Percentiles rank a stretch among this genome's conserved stretches.
Evolutionary conservation across 202 grass and related monocot species (phyloP).

Genomic region (Zoysia matrella): DNA sequence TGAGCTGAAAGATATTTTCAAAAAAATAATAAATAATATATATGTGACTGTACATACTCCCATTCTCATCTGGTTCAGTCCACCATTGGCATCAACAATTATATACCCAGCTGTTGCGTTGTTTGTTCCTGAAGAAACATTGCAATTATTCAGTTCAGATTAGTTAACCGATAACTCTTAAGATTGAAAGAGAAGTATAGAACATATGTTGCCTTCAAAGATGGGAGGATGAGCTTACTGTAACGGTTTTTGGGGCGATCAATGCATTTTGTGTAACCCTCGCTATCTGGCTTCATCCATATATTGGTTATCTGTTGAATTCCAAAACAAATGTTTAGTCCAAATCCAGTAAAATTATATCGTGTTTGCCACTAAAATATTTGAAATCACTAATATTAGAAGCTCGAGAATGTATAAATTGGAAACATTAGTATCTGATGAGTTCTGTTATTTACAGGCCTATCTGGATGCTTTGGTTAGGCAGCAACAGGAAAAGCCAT

Average conservation of each 20-base stretch:
- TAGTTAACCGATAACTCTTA: not conserved
- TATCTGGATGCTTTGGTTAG: slow-evolving; percentile 22
- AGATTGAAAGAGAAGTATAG: slow-evolving; percentile 9
- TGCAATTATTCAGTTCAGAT: not conserved
- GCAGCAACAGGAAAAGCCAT: not conserved
- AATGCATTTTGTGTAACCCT: slow-evolving; percentile 73
- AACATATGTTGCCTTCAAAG: slow-evolving; percentile 14
- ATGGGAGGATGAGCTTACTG: slow-evolving; percentile 47
- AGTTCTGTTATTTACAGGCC: slow-evolving; percentile 43
- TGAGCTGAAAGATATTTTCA: slow-evolving; percentile 41
- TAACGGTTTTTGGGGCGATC: slow-evolving; percentile 56
- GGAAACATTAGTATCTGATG: slow-evolving; percentile 26
- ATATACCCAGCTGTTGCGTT: slow-evolving; percentile 68
- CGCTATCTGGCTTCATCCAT: slow-evolving; percentile 61
- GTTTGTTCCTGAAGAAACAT: slow-evolving; percentile 55
- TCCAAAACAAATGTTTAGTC: slow-evolving; percentile 28
- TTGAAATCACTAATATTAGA: slow-evolving; percentile 1
- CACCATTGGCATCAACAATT: slow-evolving; percentile 82
- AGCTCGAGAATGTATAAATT: not conserved
- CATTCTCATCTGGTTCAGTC: slow-evolving; percentile 94
- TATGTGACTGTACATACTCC: slow-evolving; percentile 59
- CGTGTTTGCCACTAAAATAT: not conserved
- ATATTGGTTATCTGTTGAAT: slow-evolving; percentile 52
- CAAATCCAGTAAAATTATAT: slow-evolving; percentile 8
- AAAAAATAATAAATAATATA: not conserved